phyloP scores from a whole-genome alignment of 805 yeast species.

The Henningerozyma blattae region DNA sequence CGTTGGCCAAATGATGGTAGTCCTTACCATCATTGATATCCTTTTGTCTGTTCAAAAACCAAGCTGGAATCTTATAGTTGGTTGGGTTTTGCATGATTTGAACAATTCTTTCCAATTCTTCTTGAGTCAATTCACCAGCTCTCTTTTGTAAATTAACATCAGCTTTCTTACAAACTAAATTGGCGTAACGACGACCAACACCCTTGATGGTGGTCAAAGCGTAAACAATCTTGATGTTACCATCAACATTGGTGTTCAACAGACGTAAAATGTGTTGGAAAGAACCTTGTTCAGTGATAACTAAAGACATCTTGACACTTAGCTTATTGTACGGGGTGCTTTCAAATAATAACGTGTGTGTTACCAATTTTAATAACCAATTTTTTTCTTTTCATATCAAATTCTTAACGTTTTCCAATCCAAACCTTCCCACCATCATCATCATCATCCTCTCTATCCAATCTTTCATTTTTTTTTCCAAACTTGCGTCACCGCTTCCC shows the following conservation, averaged over 20 bases:
- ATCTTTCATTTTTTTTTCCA: too few species aligned
- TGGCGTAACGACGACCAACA: conserved; percentile 99
- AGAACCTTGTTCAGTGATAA: conserved; percentile 97
- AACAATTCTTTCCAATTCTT: conserved; percentile 99
- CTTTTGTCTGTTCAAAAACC: conserved; percentile 99
- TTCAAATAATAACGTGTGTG: too few species aligned
- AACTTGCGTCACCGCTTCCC: too few species aligned
- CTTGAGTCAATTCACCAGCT: conserved; percentile 99
- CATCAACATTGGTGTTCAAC: conserved; percentile 99
- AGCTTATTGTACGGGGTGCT: too few species aligned
- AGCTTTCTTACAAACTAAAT: conserved; percentile 99
- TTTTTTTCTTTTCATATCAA: too few species aligned
- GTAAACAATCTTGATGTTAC: conserved; percentile 99
- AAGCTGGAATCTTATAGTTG: conserved; percentile 97
- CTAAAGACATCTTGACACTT: conserved; percentile 91
- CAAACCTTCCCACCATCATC: too few species aligned
- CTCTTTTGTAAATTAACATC: conserved; percentile 97
- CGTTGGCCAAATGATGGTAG: conserved; percentile 97
- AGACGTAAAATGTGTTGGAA: conserved; percentile 99
- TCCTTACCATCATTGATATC: conserved; percentile 98
- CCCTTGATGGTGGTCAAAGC: conserved; percentile 99
- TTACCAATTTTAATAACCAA: too few species aligned
- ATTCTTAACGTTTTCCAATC: too few species aligned
- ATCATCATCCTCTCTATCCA: too few species aligned
- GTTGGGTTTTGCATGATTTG: conserved; percentile 99